phyloP scores from a whole-genome alignment of 768 basidiomycete species.

The Leucocoprinus leucothites region DNA sequence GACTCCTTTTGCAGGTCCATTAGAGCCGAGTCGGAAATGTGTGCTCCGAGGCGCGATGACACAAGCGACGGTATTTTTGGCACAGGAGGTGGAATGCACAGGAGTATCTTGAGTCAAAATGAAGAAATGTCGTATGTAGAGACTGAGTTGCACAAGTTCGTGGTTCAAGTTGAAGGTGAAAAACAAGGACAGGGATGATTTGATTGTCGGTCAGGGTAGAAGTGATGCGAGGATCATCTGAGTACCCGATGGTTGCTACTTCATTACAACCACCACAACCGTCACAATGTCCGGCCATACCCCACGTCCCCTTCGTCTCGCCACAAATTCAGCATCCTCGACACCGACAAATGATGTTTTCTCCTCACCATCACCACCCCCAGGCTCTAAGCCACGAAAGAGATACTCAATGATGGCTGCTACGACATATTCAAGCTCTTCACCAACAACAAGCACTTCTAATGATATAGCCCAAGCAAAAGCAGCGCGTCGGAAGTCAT shows the following conservation, averaged over 20 bases:
- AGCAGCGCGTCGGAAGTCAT: constrained; percentile 44
- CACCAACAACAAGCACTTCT: neutral
- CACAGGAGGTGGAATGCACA: too few relatives aligned
- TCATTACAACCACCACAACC: neutral
- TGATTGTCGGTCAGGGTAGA: too few relatives aligned
- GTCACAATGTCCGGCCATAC: constrained; percentile 4
- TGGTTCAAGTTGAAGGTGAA: too few relatives aligned
- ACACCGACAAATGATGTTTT: neutral
- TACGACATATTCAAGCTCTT: neutral
- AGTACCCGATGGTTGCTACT: neutral
- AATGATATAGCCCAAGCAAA: neutral
- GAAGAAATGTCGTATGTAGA: too few relatives aligned
- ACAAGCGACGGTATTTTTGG: too few relatives aligned
- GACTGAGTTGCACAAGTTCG: too few relatives aligned
- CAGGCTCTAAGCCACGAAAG: neutral
- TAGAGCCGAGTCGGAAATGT: too few relatives aligned
- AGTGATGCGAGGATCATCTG: too few relatives aligned
- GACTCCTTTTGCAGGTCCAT: too few relatives aligned
- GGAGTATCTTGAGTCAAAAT: too few relatives aligned
- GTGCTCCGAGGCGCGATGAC: too few relatives aligned
- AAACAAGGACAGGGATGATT: too few relatives aligned
- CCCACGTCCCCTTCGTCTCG: constrained; percentile 11
- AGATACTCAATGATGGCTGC: constrained; percentile 4
- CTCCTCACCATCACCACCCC: constrained; percentile 1
- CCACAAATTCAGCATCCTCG: neutral